Evolutionary conservation across 495 filamentous ascomycete genomes (phyloP).

Genomic region (Penicillium herquei): DNA sequence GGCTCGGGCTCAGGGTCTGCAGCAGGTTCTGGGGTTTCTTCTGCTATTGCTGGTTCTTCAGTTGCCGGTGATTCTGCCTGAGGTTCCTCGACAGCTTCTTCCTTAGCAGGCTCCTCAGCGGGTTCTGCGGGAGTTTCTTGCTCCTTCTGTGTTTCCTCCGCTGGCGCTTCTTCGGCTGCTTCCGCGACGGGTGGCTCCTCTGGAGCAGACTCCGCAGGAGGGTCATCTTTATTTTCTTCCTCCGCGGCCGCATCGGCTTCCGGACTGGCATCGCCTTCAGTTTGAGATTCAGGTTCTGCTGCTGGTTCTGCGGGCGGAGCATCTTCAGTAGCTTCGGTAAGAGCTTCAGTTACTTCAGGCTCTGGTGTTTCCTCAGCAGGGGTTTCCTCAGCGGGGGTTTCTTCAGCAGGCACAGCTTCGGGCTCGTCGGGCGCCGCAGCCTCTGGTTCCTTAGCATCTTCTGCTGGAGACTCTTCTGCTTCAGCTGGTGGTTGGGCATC

Average conservation of each 20-base stretch:
- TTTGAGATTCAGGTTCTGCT: no score
- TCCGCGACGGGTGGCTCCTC: not conserved
- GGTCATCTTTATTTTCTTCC: not conserved
- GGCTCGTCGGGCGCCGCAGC: not conserved
- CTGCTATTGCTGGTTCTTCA: slow-evolving; percentile 2
- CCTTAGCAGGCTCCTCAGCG: slow-evolving; percentile 7
- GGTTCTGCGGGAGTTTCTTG: not conserved
- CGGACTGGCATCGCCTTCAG: not conserved
- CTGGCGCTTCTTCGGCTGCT: not conserved
- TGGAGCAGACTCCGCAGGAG: slow-evolving; percentile 9
- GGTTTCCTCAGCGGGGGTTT: not conserved
- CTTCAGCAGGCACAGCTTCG: not conserved
- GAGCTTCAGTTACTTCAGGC: not conserved
- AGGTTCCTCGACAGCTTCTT: slow-evolving; percentile 7
- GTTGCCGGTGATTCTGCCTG: not conserved
- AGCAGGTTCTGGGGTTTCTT: slow-evolving; percentile 5
- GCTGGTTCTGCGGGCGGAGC: not conserved
- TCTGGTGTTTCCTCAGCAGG: not conserved
- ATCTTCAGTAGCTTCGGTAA: slow-evolving; percentile 11
- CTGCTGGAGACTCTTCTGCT: not conserved
- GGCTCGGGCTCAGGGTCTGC: slow-evolving; percentile 17
- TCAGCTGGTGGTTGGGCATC: not conserved
- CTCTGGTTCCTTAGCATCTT: not conserved
- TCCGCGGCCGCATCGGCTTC: not conserved
- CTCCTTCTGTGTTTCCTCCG: not conserved